Evolutionary conservation across 805 yeast genomes (phyloP), one percentile per base, ranked within the genome.

Genomic region (Metschnikowia arizonensis): DNA sequence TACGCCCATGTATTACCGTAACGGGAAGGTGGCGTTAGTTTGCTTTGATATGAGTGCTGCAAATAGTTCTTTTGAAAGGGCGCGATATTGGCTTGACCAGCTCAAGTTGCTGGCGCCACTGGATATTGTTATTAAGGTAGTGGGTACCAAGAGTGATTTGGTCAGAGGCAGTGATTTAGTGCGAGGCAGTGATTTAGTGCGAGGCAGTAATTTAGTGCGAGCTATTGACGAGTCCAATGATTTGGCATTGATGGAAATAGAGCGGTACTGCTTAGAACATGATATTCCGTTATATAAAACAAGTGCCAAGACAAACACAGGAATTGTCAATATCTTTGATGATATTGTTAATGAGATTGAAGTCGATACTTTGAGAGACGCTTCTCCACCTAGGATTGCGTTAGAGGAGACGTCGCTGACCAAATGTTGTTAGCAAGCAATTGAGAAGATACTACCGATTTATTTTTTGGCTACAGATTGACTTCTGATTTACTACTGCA

Each of bases 41-140:
- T 95, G 95, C 18, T 91, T 85, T 61, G 98, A 93, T 60, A 62
- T 90, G 42, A 81, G 85, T 1, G 83, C 56, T 38, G 50, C 61
- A 4, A 54, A 52, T 7, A 58, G 55, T 8, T 68, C 76, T 17
- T 78, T 91, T 55, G 76, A 73, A 19, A 79, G 87, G 48, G 97
- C 97, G 0, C 80, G 84, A 57, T 80, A 79, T 47, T 93, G 99
- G 99, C 80, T 88, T n/a, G 82, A 83, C 45, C 97, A 93, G 67
- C 73, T 91, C 32, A 30, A 41, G 56, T 53, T 44, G 48, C 58
- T 28, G 49, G 61, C 30, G 54, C 62, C 47, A 24, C 50, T 25
- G 40, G 51, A 54, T 4, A 60, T 77, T 39, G 51, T 54, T 32
- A 65, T 77, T 3, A 50, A 64, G 8, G 63, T 93, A 8, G 85